phyloP scores from a whole-genome alignment of 495 filamentous ascomycete genomes.

The Lentithecium fluviatile region DNA sequence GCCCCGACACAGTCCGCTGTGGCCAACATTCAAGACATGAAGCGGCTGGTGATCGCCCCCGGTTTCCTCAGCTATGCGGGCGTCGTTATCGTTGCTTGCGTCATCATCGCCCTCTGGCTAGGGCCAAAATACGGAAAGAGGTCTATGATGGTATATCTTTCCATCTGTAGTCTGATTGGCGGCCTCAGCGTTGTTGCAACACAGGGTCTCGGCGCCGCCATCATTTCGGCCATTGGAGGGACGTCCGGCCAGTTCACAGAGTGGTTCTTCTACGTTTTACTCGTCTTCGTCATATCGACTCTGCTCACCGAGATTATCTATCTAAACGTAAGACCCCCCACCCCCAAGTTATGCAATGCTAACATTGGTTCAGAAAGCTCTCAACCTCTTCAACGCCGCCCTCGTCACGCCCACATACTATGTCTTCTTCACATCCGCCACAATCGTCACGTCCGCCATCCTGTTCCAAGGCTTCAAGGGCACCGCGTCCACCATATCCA shows the following conservation, averaged over 20 bases:
- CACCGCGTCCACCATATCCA: constrained; percentile 72
- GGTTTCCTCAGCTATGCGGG: constrained; percentile 86
- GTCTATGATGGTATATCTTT: constrained; percentile 96
- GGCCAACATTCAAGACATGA: constrained; percentile 87
- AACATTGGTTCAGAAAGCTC: constrained; percentile 76
- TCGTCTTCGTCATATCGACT: constrained; percentile 86
- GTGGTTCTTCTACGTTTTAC: constrained; percentile 91
- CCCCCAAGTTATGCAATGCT: constrained; percentile 23
- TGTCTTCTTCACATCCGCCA: constrained; percentile 93
- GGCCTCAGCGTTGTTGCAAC: constrained; percentile 94
- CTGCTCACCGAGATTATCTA: constrained; percentile 91
- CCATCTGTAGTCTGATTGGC: constrained; percentile 91
- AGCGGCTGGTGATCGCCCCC: constrained; percentile 80
- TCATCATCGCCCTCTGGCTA: constrained; percentile 74
- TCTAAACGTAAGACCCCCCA: constrained; percentile 73
- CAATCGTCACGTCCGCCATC: constrained; percentile 89
- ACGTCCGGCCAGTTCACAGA: constrained; percentile 80
- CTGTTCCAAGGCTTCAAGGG: constrained; percentile 95
- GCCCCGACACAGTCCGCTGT: constrained; percentile 84
- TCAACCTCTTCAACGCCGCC: constrained; percentile 96
- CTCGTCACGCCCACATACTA: constrained; percentile 98
- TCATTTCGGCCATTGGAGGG: constrained; percentile 80
- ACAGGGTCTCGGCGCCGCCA: constrained; percentile 88
- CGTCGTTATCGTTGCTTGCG: constrained; percentile 70
- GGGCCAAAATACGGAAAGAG: constrained; percentile 91